Conservation (phyloP, 1,284 basidiomycete genomes). For the Rhodotorula sp. region DNA sequence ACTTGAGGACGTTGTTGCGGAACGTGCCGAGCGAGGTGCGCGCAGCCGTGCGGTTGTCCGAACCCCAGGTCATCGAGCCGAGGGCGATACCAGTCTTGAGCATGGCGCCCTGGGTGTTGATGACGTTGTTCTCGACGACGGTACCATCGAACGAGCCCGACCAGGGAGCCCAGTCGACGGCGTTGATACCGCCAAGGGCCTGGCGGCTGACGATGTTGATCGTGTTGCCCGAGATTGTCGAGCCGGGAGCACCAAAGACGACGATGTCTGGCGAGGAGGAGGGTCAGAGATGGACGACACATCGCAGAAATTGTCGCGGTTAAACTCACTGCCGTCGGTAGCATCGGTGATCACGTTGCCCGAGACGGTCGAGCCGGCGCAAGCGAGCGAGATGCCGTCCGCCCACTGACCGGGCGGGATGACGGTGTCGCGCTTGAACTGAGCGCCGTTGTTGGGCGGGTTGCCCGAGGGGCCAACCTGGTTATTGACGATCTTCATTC, state of each 20-base stretch:
- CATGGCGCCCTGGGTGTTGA: conserved; percentile 40
- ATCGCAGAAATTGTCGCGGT: not conserved
- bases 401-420: conserved; percentile 47
- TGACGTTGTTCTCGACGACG: conserved; percentile 68
- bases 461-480: conserved; percentile 42
- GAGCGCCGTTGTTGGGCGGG: conserved; percentile 36
- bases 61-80: conserved; percentile 45
- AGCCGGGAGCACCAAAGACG: conserved; percentile 75
- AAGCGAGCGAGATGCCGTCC: conserved; percentile 77
- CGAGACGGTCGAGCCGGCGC: conserved; percentile 63
- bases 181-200: conserved; percentile 67
- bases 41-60: conserved; percentile 34
- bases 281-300: not conserved
- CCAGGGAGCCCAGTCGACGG: conserved; percentile 70
- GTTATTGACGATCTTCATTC: conserved; percentile 40
- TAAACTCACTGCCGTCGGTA: conserved; percentile 57
- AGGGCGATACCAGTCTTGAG: conserved; percentile 55
- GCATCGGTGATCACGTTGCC: conserved; percentile 68
- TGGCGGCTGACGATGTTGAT: conserved; percentile 54
- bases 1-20: conserved; percentile 60
- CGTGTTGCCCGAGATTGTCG: conserved; percentile 69
- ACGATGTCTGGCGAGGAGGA: conserved; percentile 51
- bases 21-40: conserved; percentile 58
- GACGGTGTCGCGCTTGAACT: conserved; percentile 29
- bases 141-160: conserved; percentile 68